Evolutionary conservation across 108 stramenopile species (phyloP), one percentile per base, ranked within the genome.

Genomic region (Phaeodactylum tricornutum): DNA sequence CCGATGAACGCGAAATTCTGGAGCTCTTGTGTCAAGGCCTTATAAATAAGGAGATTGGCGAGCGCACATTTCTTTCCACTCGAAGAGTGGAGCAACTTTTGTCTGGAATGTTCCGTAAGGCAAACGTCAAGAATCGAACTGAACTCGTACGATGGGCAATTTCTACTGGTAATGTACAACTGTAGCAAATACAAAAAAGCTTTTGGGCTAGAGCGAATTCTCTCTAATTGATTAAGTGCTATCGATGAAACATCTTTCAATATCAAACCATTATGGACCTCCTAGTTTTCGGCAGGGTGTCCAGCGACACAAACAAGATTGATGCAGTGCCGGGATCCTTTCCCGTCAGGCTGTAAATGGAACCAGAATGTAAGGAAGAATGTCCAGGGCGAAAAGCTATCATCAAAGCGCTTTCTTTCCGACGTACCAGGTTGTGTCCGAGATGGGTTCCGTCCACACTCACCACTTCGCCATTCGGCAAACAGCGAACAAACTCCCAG

Each of bases 401-500:
- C n/a, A n/a, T n/a, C n/a, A n/a, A n/a, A n/a, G n/a, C n/a, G n/a
- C n/a, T n/a, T n/a, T n/a, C n/a, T n/a, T n/a, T n/a, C n/a, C n/a
- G n/a, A n/a, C n/a, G n/a, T n/a, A n/a, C n/a, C n/a, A 83, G 43
- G 50, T 87, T 87, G 52, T 85, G 79, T 14, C 85, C 93, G 29
- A 92, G 52, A 53, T 95, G 90, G 0, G 87, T 79, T 11, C 90
- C 93, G 56, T 87, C 83, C 1, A 89, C 59, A 16, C 70, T 72
- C 2, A 94, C 87, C 7, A 78, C 67, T 47, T 95, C 94, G 0
- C 94, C 94, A 54, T 77, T 63, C 14, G 73, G 59, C 26, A 95
- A 57, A 3, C 81, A 62, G 20, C 94, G 70, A n/a, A 92, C 89
- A 64, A 81, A 41, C 5, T 95, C 81, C 90, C 90, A 92, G 45